Evolutionary conservation across 2,329 filamentous ascomycete genomes (phyloP).

Genomic region (Hawksworthiomyces lignivorus): DNA sequence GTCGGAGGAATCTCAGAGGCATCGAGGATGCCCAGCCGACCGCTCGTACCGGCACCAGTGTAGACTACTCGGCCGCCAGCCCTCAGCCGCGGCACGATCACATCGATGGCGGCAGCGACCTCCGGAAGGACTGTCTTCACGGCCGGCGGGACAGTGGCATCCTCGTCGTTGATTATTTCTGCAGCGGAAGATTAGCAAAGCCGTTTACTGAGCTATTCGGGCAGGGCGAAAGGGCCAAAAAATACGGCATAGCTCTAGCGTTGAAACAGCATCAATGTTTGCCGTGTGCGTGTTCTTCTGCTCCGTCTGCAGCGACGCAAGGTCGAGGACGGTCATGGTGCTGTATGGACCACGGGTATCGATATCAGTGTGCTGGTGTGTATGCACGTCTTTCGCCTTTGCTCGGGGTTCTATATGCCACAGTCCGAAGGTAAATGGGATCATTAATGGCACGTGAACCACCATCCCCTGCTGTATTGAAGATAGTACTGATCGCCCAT

Average conservation of each 20-base stretch:
- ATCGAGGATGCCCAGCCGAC: conserved; percentile 27
- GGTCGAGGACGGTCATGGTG: too few relatives aligned
- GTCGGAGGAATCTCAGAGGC: conserved; percentile 35
- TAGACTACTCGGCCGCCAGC: conserved; percentile 28
- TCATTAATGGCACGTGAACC: too few relatives aligned
- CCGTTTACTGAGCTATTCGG: too few relatives aligned
- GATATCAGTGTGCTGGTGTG: too few relatives aligned
- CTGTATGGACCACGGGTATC: too few relatives aligned
- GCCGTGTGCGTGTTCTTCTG: conserved; percentile 24
- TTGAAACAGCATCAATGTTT: conserved; percentile 29
- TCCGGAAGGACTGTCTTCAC: conserved; percentile 23
- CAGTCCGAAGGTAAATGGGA: too few relatives aligned
- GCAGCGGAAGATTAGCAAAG: background rate
- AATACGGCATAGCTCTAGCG: conserved; percentile 26
- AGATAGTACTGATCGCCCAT: too few relatives aligned
- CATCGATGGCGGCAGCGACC: conserved; percentile 27
- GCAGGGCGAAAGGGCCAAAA: too few relatives aligned
- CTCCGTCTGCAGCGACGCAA: conserved; percentile 31
- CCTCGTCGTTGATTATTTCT: conserved; percentile 26
- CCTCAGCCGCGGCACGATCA: conserved; percentile 23
- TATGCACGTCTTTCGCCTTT: too few relatives aligned
- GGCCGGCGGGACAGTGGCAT: conserved; percentile 24
- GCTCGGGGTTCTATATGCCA: too few relatives aligned
- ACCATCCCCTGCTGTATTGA: too few relatives aligned
- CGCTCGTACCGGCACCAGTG: conserved; percentile 36